A percentile compares a stretch with the other conserved stretches of the same genome.
phyloP scores from a whole-genome alignment of 139 green algal genomes.

The Yamagishiella unicocca region DNA sequence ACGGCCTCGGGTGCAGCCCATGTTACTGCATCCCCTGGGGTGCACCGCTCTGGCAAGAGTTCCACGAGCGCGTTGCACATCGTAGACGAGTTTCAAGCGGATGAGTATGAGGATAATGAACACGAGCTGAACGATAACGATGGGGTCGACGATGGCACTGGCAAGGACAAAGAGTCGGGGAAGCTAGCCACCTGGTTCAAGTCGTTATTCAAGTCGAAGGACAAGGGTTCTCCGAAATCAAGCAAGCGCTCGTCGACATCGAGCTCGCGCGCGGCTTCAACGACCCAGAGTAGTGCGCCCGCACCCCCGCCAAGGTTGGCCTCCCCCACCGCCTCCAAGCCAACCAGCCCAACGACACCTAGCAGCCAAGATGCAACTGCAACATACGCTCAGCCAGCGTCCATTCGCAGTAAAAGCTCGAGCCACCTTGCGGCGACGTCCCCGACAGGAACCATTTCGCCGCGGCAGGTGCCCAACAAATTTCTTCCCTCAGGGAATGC shows the following conservation, averaged over 20 bases:
- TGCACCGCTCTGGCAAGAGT: constrained; percentile 7
- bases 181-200: constrained; percentile 43
- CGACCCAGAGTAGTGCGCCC: not conserved
- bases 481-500: not conserved
- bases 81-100: constrained; percentile 27
- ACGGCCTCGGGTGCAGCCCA: constrained; percentile 4
- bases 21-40: constrained; percentile 15
- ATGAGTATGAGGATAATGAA: constrained; percentile 5
- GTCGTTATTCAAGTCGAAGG: constrained; percentile 33
- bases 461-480: not conserved
- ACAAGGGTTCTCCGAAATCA: constrained; percentile 12
- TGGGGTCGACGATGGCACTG: not conserved
- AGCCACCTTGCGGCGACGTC: not conserved
- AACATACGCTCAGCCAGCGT: not conserved
- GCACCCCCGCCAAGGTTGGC: not conserved
- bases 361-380: not conserved
- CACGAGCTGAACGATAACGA: not conserved
- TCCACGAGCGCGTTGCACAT: constrained; percentile 13
- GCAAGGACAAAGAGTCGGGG: constrained; percentile 4
- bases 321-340: constrained; percentile 1
- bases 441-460: not conserved
- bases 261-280: not conserved
- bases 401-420: constrained; percentile 3
- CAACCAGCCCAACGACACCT: constrained; percentile 1
- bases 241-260: constrained; percentile 20